A percentile compares a stretch with the other conserved stretches of the same genome.
Evolutionary conservation across 2,329 filamentous ascomycete genomes (phyloP).

Genomic region (Pseudocercospora crystallina): DNA sequence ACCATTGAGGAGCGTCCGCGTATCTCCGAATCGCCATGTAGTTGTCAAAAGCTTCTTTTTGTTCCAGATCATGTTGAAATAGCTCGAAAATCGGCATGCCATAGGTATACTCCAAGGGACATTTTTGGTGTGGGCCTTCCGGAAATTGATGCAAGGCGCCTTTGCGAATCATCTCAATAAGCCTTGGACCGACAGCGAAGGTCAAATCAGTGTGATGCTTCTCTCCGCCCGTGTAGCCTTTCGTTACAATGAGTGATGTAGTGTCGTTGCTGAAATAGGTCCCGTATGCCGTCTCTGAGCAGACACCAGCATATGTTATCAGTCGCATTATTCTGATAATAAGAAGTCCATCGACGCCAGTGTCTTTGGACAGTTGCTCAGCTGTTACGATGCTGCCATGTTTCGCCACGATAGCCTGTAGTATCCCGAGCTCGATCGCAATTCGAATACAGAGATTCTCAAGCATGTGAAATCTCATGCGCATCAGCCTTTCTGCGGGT

Average conservation of each 20-base stretch:
- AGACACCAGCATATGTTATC: constrained; percentile 3
- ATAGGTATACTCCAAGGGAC: no score
- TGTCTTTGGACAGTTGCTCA: neutral
- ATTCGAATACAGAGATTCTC: no score
- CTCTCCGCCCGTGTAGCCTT: constrained; percentile 9
- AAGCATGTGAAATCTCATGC: no score
- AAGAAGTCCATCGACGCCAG: neutral
- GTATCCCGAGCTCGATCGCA: no score
- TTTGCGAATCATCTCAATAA: constrained; percentile 8
- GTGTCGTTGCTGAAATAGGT: constrained; percentile 7
- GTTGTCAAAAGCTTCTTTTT: no score
- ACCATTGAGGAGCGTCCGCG: no score
- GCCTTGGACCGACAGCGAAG: constrained; percentile 2
- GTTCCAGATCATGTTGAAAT: no score
- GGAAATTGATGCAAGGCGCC: constrained; percentile 14
- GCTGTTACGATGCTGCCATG: neutral
- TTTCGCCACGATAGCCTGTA: no score
- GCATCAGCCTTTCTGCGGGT: no score
- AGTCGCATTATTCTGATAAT: constrained; percentile 9
- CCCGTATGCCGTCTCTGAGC: constrained; percentile 4
- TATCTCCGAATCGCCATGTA: no score
- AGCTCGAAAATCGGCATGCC: no score
- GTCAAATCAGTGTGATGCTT: constrained; percentile 22
- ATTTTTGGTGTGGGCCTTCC: no score
- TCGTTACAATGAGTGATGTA: constrained; percentile 2